Evolutionary conservation across 108 stramenopile genomes (phyloP).

Genomic region (Cyclostephanos tholiformis): DNA sequence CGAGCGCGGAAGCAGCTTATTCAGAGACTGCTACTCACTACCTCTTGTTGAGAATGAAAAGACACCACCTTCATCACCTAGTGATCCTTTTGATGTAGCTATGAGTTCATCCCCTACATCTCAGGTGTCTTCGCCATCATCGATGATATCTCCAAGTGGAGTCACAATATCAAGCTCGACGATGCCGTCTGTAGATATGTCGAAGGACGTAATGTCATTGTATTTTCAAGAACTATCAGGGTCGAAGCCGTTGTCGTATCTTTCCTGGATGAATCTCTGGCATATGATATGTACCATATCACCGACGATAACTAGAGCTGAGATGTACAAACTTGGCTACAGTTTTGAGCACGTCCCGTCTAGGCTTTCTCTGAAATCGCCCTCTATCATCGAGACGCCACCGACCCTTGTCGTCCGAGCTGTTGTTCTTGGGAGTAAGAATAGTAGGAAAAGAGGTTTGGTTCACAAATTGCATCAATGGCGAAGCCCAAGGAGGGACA

Average conservation of each 20-base stretch:
- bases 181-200: slow-evolving; percentile 65
- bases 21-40: slow-evolving; percentile 62
- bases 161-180: slow-evolving; percentile 75
- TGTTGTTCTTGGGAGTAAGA: slow-evolving; percentile 64
- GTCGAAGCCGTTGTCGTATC: slow-evolving; percentile 58
- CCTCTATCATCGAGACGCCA: slow-evolving; percentile 27
- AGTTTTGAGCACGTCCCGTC: slow-evolving; percentile 24
- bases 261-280: slow-evolving; percentile 86
- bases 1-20: slow-evolving; percentile 54
- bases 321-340: slow-evolving; percentile 77
- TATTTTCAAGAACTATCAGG: not conserved
- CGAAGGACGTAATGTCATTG: slow-evolving; percentile 25
- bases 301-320: slow-evolving; percentile 60
- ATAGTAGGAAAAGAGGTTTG: slow-evolving; percentile 54
- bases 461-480: slow-evolving; percentile 43
- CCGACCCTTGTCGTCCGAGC: slow-evolving; percentile 59
- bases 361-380: not conserved
- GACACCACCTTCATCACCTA: slow-evolving; percentile 35
- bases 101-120: slow-evolving; percentile 16
- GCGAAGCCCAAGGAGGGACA: slow-evolving; percentile 18
- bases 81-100: slow-evolving; percentile 25
- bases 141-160: slow-evolving; percentile 71
- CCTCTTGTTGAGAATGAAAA: slow-evolving; percentile 50
- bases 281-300: slow-evolving; percentile 68
- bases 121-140: slow-evolving; percentile 39